Evolutionary conservation across 2,329 filamentous ascomycete genomes (phyloP).

Genomic region (Botrytis elliptica): DNA sequence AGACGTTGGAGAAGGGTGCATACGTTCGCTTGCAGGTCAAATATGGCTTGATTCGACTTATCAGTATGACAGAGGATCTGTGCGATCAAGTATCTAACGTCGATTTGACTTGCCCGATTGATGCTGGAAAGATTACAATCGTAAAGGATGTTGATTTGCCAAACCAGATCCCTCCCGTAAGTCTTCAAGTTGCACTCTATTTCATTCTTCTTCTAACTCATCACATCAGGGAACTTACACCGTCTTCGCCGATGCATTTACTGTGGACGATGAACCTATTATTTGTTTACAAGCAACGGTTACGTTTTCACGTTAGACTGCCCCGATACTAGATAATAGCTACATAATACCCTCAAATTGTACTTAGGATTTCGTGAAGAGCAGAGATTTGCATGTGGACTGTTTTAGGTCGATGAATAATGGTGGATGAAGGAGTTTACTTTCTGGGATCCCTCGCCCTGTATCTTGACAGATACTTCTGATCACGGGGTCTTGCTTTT

Average conservation of each 20-base stretch:
- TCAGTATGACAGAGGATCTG: conserved; percentile 77
- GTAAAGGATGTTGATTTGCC: conserved; percentile 84
- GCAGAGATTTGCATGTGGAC: not conserved
- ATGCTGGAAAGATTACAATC: conserved; percentile 72
- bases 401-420: conserved; percentile 18
- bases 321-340: not conserved
- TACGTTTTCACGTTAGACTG: conserved; percentile 46
- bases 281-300: conserved; percentile 83
- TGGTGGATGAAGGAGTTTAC: conserved; percentile 15
- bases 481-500: conserved; percentile 27
- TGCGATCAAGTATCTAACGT: conserved; percentile 89
- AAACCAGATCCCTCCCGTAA: conserved; percentile 81
- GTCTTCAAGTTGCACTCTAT: conserved; percentile 41
- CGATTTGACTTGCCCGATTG: conserved; percentile 82
- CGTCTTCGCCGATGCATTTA: conserved; percentile 83
- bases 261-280: conserved; percentile 65
- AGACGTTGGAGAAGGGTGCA: conserved; percentile 74
- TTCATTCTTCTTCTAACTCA: conserved; percentile 17
- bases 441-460: conserved; percentile 28
- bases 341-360: conserved; percentile 8
- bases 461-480: conserved; percentile 28
- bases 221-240: conserved; percentile 77
- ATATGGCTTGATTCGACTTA: conserved; percentile 87
- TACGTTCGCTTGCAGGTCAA: conserved; percentile 84
- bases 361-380: not conserved